These are phyloP conservation scores for Marsdenia floribunda DNA, from an alignment of 257 asterid species.

Conservation along the genomic window DNA sequence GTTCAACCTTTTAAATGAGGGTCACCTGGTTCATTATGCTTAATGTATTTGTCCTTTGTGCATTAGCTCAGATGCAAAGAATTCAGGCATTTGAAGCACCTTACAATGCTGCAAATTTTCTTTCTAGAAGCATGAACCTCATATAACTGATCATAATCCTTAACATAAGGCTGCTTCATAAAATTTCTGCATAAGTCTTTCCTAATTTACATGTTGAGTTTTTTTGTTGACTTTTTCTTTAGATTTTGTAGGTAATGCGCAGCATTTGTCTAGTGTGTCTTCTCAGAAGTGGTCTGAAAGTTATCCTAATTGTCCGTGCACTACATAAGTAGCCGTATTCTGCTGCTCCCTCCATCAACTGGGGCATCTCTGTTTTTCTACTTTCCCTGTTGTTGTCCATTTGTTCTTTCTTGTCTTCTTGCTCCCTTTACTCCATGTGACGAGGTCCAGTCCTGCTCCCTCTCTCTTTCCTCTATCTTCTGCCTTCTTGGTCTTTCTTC, in stretches of 20 bases:
- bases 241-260: not conserved
- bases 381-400: not conserved
- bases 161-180: not conserved
- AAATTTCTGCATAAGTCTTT: not conserved
- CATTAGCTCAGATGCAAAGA: not conserved
- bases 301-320: not conserved
- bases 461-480: not conserved
- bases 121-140: not conserved
- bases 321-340: not conserved
- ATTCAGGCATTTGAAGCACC: not conserved
- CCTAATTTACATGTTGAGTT: not conserved
- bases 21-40: slow-evolving; percentile 3
- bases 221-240: not conserved
- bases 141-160: not conserved
- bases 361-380: not conserved
- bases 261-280: not conserved
- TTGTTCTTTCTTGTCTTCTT: not conserved
- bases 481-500: not conserved
- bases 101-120: not conserved
- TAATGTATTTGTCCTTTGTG: slow-evolving; percentile 9
- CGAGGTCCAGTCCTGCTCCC: not conserved
- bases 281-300: not conserved
- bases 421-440: not conserved
- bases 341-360: not conserved
- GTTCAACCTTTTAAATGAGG: not conserved